These are phyloP conservation scores for Musa beccarii DNA, from an alignment of 176 grass and related monocot genomes.

Conservation along the genomic window DNA sequence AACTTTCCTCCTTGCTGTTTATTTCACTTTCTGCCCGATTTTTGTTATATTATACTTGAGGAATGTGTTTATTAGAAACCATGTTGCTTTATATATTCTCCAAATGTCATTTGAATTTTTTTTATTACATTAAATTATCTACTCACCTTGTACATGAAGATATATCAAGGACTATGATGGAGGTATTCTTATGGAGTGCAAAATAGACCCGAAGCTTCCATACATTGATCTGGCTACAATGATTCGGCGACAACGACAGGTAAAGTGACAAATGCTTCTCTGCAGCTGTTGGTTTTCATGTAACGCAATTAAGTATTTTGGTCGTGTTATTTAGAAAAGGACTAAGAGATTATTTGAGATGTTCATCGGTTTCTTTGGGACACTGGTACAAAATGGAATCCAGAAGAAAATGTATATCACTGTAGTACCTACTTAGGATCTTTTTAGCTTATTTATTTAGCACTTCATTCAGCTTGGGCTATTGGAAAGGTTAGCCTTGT, in stretches of 20 bases:
- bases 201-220: constrained; percentile 78
- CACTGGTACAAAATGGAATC: neutral
- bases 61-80: neutral
- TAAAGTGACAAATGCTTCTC: constrained; percentile 25
- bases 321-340: neutral
- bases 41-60: neutral
- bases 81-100: neutral
- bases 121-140: neutral
- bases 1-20: neutral
- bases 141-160: constrained; percentile 33
- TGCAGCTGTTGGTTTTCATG: neutral
- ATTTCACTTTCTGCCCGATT: neutral
- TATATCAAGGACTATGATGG: constrained; percentile 99
- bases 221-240: constrained; percentile 96
- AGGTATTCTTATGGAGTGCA: constrained; percentile 99
- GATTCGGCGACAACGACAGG: constrained; percentile 98
- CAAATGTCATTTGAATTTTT: constrained; percentile 1
- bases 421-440: neutral
- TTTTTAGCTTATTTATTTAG: neutral
- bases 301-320: neutral
- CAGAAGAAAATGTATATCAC: no score
- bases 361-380: neutral
- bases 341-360: neutral
- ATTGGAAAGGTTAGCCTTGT: neutral
- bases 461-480: neutral